Evolutionary conservation across 768 basidiomycete species (phyloP).

Genomic region (Artomyces pyxidatus): DNA sequence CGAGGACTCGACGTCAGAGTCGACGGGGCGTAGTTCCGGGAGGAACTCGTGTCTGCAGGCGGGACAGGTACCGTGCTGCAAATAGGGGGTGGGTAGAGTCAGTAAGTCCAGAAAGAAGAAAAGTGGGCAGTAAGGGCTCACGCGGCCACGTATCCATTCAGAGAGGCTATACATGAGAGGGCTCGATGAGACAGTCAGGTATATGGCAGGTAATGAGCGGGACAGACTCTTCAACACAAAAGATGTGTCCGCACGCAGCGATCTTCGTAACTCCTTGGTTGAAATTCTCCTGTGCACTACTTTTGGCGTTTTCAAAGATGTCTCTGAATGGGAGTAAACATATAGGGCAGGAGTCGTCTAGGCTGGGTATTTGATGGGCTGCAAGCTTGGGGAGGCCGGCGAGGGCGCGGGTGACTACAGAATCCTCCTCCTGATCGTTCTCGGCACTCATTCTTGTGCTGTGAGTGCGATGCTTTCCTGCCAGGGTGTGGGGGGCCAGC

Average conservation of each 20-base stretch:
- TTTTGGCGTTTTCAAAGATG: conserved; percentile 26
- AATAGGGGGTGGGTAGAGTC: too few species aligned
- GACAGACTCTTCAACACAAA: conserved; percentile 58
- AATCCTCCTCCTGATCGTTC: neutral
- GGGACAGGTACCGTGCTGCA: conserved; percentile 64
- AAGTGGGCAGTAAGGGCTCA: conserved; percentile 20
- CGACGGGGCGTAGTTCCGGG: conserved; percentile 39
- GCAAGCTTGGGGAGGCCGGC: conserved; percentile 4
- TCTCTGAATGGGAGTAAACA: conserved; percentile 47
- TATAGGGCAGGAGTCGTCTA: conserved; percentile 57
- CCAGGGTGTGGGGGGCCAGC: neutral
- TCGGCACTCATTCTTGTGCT: neutral
- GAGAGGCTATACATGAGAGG: conserved; percentile 32
- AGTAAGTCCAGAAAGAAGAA: neutral
- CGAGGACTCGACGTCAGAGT: conserved; percentile 56
- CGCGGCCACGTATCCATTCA: conserved; percentile 59
- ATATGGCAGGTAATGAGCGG: neutral
- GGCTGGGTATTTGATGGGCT: conserved; percentile 9
- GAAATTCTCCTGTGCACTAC: conserved; percentile 14
- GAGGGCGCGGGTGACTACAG: conserved; percentile 4
- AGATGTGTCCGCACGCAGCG: conserved; percentile 52
- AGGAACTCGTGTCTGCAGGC: conserved; percentile 56
- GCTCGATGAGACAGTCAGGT: neutral
- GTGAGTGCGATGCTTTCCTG: neutral
- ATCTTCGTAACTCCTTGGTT: conserved; percentile 47